Conservation (phyloP, 495 filamentous ascomycete species). For the Cercophora samala region DNA sequence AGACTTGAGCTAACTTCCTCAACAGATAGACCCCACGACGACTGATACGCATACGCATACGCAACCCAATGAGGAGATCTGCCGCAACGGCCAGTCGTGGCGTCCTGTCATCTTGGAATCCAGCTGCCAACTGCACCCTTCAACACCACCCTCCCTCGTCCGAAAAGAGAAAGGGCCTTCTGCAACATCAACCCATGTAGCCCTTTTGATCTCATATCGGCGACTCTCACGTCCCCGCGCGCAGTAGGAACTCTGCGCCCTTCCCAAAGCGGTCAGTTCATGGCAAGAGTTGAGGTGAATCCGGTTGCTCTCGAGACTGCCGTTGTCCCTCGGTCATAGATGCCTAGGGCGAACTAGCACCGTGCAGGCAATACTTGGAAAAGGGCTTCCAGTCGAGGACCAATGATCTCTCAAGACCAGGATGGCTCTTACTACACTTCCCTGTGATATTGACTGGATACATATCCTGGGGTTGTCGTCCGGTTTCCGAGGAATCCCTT, state of each 20-base stretch:
- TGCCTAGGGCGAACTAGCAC: not conserved
- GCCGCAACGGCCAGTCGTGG: not conserved
- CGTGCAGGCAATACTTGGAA: not conserved
- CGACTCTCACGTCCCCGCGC: conserved; percentile 4
- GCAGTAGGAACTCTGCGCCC: not conserved
- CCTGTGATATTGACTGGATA: not conserved
- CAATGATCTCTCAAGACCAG: not conserved
- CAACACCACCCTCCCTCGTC: not conserved
- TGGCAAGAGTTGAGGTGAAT: not conserved
- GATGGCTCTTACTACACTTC: not conserved
- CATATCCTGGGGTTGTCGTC: not conserved
- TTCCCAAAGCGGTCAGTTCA: not conserved
- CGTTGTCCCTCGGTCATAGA: not conserved
- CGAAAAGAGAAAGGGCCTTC: not conserved
- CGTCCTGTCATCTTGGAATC: conserved; percentile 1
- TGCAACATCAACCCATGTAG: conserved; percentile 5
- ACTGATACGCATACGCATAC: not conserved
- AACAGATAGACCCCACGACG: not conserved
- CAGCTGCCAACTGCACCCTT: conserved; percentile 2
- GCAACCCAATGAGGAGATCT: not conserved
- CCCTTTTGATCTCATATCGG: not conserved
- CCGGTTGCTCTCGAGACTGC: not conserved
- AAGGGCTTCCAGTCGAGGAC: not conserved
- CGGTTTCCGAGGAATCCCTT: not conserved
- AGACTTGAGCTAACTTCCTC: not conserved